Base-by-base conservation (phyloP, 441 rosid genomes). In the Dalechampia spathulata region DNA sequence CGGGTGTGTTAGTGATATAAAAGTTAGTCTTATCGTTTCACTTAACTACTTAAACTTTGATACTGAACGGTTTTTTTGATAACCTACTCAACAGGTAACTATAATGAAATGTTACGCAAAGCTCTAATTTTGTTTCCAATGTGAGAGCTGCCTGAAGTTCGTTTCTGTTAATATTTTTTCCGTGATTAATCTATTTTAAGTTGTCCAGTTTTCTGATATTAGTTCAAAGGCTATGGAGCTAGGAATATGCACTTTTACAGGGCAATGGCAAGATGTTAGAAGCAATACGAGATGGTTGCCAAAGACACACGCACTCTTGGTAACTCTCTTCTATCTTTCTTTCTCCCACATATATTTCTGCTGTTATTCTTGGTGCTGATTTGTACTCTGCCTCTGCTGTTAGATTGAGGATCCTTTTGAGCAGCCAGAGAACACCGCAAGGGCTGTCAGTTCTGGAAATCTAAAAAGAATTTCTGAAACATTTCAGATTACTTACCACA, bases 391-490 rank as follows among this genome's bases (percentile, higher is more conserved):
- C 28, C 19, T 4, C n/a, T n/a, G n/a, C n/a, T n/a, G 50, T 51
- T 65, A 92, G 97, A 70, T 89, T 49, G 99, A 92, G 78, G 99
- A 92, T 75, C 99, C 97, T 23, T 83, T 86, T 23, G 95, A 89
- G 77, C 96, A 80, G 69, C 89, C 90, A 7, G 82, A 74, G 69
- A 92, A 89, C 64, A 53, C 85, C 47, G 92, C 96, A n/a, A 77
- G 97, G 55, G 72, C 82, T 27, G 94, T 92, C 4, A 68, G 73
- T 38, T 64, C 73, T 30, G 67, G 52, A 59, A 77, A 79, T 64
- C 64, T 92, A 71, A 49, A 25, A 14, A 77, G 59, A 64, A 83
- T 93, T 66, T 71, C 83, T 6, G 80, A 74, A 64, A 83, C 67
- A 5, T 78, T 89, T 69, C 71, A 64, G 58, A 62, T 19, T 36